Conservation (phyloP, 164 flowering plant genomes). For the Tetracentron sinense region DNA sequence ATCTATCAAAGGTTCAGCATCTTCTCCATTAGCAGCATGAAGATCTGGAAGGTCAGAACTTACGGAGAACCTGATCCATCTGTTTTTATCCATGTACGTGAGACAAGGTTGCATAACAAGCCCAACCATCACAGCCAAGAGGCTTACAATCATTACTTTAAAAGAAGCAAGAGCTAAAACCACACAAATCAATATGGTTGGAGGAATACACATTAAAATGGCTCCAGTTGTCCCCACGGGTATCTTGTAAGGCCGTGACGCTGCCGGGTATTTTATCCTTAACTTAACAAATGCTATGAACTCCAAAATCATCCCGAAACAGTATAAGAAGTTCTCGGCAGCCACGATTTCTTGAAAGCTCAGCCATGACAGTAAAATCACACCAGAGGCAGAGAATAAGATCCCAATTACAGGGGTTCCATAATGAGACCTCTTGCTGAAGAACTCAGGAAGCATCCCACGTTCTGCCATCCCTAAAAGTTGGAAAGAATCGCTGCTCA, state of each 20-base stretch:
- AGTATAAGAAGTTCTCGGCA: conserved; percentile 51
- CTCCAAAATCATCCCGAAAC: conserved; percentile 58
- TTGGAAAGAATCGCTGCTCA: conserved; percentile 64
- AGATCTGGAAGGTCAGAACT: conserved; percentile 46
- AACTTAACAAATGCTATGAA: conserved; percentile 43
- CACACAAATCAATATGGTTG: conserved; percentile 43
- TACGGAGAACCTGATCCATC: conserved; percentile 45
- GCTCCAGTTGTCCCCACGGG: conserved; percentile 47
- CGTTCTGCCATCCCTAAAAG: conserved; percentile 63
- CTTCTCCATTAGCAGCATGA: background rate
- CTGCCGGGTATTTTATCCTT: conserved; percentile 37
- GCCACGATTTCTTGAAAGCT: conserved; percentile 58
- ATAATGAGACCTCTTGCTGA: conserved; percentile 41
- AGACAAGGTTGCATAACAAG: conserved; percentile 40
- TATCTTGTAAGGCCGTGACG: conserved; percentile 49
- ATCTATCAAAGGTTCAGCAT: conserved; percentile 4
- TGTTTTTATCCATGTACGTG: conserved; percentile 31
- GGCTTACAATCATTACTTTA: conserved; percentile 37
- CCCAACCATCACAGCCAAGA: conserved; percentile 40
- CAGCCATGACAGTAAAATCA: conserved; percentile 45
- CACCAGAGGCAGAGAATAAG: conserved; percentile 56
- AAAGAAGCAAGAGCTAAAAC: conserved; percentile 39
- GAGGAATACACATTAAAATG: conserved; percentile 45
- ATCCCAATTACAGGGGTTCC: conserved; percentile 54
- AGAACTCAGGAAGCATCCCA: conserved; percentile 55